These are phyloP conservation scores for Skeletonema menzelii DNA, from an alignment of 108 stramenopile genomes.

Conservation along the genomic window DNA sequence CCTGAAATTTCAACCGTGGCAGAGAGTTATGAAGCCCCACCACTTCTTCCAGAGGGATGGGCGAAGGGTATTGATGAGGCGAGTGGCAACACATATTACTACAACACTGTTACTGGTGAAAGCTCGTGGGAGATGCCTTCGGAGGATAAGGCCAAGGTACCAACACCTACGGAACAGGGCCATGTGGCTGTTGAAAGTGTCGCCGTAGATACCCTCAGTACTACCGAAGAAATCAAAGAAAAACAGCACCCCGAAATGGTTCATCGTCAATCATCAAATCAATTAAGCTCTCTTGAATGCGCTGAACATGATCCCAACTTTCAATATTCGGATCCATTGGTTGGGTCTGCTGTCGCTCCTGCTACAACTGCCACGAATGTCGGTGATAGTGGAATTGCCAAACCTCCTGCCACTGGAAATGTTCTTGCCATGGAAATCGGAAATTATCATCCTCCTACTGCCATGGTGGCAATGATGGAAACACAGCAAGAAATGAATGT, in stretches of 20 bases:
- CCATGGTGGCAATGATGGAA: not conserved
- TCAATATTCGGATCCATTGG: conserved; percentile 12
- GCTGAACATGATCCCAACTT: conserved; percentile 3
- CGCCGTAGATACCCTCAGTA: not conserved
- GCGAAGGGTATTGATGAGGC: not conserved
- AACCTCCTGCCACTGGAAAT: not conserved
- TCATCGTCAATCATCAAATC: conserved; percentile 7
- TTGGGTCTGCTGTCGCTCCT: not conserved
- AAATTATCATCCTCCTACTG: not conserved
- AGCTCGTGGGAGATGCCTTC: conserved; percentile 77
- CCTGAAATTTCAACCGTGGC: not conserved
- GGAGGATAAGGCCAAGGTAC: not conserved
- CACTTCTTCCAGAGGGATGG: not conserved
- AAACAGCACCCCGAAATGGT: not conserved
- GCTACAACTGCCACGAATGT: not conserved
- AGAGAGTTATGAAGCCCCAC: not conserved
- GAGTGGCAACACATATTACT: conserved; percentile 56
- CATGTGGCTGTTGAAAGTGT: not conserved
- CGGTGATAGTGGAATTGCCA: not conserved
- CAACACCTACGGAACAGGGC: not conserved
- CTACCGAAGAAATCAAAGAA: not conserved
- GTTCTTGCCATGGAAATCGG: conserved; percentile 1
- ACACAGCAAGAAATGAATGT: not conserved
- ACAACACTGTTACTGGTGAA: conserved; percentile 79
- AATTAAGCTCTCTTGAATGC: conserved; percentile 6